Evolutionary conservation across 2,329 filamentous ascomycete species (phyloP), one percentile per base, ranked within the genome.

Genomic region (Aureobasidium namibiae): DNA sequence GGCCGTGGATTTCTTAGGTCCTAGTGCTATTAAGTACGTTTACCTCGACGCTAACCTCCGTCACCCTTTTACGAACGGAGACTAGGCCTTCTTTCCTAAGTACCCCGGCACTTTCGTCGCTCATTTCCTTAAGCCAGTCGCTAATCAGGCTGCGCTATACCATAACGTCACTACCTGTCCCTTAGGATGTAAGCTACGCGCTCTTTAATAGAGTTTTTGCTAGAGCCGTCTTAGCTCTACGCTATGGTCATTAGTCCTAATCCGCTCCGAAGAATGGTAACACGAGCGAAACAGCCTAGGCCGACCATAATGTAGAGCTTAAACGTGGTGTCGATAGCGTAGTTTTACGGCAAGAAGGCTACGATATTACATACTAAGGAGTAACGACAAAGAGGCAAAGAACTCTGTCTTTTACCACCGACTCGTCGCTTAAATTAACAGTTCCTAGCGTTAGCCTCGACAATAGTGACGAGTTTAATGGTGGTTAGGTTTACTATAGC

Each of bases 31-130:
- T 50, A 16, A 50, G 10, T 50, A 14, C 46, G 46, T 50, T 10
- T 50, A 50, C 21, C 46, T 50, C 29, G 21, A 50, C 46, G 46
- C 46, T 26, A 50, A 50, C 46, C 46, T 50, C n/a, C 46, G 46
- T 10, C 46, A 50, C 21, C 34, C 46, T 29, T 29, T 26, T 23
- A 45, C 42, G 4, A 3, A 45, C 42, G 42, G 42, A 45, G 16
- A 10, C 33, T 42, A 16, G 39, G 39, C 18, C n/a, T 42, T 42
- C 39, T 42, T 21, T 42, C 39, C 39, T 14, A 42, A 42, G 14
- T 3, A 6, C 4, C 21, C 7, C 39, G 14, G 14, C 14, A 42
- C 39, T 6, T 14, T 24, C 39, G 39, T 42, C 39, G 39, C 39
- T 16, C 39, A 42, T n/a, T 42, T 42, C 21, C 39, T 42, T 9